Percentiles rank a stretch among this genome's conserved stretches.
phyloP scores from a whole-genome alignment of 164 flowering plant species.

The Macadamia integrifolia region DNA sequence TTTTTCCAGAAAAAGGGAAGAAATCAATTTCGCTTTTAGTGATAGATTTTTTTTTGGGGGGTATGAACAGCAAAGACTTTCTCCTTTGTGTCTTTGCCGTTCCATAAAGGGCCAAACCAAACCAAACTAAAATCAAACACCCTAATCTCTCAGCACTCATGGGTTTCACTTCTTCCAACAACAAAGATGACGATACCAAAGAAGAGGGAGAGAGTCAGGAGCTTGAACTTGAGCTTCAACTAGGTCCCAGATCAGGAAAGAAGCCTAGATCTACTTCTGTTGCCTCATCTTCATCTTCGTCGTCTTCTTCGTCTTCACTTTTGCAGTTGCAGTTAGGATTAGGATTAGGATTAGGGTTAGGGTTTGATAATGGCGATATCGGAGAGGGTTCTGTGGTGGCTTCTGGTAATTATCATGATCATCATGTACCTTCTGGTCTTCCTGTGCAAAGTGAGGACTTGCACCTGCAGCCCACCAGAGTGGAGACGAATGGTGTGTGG shows the following conservation, averaged over 20 bases:
- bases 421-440: not conserved
- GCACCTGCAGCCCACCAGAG: not conserved
- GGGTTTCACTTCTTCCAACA: slow-evolving; percentile 3
- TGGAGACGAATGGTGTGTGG: slow-evolving; percentile 29
- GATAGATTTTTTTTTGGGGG: not conserved
- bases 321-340: not conserved
- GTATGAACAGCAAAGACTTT: slow-evolving; percentile 1
- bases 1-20: not conserved
- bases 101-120: slow-evolving; percentile 16
- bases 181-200: not conserved
- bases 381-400: slow-evolving; percentile 4
- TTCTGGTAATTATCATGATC: slow-evolving; percentile 2
- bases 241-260: not conserved
- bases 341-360: slow-evolving; percentile 18
- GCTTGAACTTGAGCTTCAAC: slow-evolving; percentile 23
- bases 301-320: not conserved
- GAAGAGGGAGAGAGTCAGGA: slow-evolving; percentile 7
- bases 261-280: not conserved
- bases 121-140: no score
- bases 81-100: not conserved
- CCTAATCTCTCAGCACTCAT: not conserved
- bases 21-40: not conserved
- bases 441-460: slow-evolving; percentile 1
- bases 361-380: slow-evolving; percentile 11
- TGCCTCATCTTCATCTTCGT: not conserved